A percentile compares a stretch with the other conserved stretches of the same genome.
These are phyloP conservation scores for Aspergillus glaucus DNA, from an alignment of 2,329 filamentous ascomycete genomes.

Conservation along the genomic window DNA sequence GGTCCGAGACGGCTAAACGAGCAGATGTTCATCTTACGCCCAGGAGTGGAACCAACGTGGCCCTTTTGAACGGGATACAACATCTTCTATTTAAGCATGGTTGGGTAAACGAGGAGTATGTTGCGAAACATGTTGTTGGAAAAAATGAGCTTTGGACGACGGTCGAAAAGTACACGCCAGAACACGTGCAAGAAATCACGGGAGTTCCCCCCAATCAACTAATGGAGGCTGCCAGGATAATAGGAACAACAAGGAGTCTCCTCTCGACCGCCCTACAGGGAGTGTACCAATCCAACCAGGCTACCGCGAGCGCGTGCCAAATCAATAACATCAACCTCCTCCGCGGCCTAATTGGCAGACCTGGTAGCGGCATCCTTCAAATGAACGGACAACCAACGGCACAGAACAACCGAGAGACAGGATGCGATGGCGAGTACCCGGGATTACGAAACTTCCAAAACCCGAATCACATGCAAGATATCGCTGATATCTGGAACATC, in stretches of 20 bases:
- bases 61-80: slow-evolving; percentile 34
- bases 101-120: slow-evolving; percentile 28
- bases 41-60: slow-evolving; percentile 32
- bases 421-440: slow-evolving; percentile 35
- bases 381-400: slow-evolving; percentile 39
- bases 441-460: slow-evolving; percentile 34
- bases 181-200: slow-evolving; percentile 29
- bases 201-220: slow-evolving; percentile 26
- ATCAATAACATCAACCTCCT: slow-evolving; percentile 39
- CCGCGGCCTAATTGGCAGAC: slow-evolving; percentile 29
- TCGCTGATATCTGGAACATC: slow-evolving; percentile 35
- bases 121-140: slow-evolving; percentile 24
- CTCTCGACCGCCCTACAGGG: slow-evolving; percentile 36
- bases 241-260: slow-evolving; percentile 26
- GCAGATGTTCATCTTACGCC: slow-evolving; percentile 32
- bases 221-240: slow-evolving; percentile 25
- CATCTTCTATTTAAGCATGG: slow-evolving; percentile 31
- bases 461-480: slow-evolving; percentile 29
- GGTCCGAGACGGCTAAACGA: slow-evolving; percentile 27
- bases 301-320: slow-evolving; percentile 35
- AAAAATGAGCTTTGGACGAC: slow-evolving; percentile 20
- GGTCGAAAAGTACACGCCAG: slow-evolving; percentile 27
- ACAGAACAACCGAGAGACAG: slow-evolving; percentile 36
- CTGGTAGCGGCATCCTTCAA: slow-evolving; percentile 31
- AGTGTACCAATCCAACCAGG: slow-evolving; percentile 38